phyloP scores from a whole-genome alignment of 495 filamentous ascomycete genomes.

The Xylaria intraflava region DNA sequence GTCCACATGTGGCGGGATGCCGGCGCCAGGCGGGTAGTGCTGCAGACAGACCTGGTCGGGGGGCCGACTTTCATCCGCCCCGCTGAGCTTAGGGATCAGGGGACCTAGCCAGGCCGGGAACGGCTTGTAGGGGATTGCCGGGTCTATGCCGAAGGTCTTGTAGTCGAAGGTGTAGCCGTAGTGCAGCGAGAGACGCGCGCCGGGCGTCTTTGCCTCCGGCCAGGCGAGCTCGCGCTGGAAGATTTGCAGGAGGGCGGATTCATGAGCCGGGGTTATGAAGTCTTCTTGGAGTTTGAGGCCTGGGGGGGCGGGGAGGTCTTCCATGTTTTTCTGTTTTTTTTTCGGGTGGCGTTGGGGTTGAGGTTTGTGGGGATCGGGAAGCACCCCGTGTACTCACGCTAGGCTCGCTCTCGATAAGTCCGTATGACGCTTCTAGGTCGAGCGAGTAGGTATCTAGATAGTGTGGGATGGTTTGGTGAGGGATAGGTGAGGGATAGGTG shows the following conservation, averaged over 20 bases:
- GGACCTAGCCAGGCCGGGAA: conserved; percentile 17
- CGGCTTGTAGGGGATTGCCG: conserved; percentile 14
- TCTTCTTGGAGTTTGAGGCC: conserved; percentile 13
- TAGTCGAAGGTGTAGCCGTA: conserved; percentile 23
- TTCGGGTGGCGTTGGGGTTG: no score
- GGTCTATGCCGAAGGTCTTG: conserved; percentile 20
- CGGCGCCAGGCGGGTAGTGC: conserved; percentile 17
- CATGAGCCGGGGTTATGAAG: conserved; percentile 15
- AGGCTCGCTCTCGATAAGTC: no score
- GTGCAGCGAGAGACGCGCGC: conserved; percentile 12
- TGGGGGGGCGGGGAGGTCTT: conserved; percentile 5
- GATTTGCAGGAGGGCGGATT: conserved; percentile 10
- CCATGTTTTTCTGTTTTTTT: no score
- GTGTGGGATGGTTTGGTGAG: no score
- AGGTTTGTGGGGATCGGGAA: no score
- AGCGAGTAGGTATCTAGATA: no score
- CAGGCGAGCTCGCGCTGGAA: conserved; percentile 14
- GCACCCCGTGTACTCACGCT: no score
- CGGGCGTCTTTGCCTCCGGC: conserved; percentile 3
- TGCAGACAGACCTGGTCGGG: conserved; percentile 22
- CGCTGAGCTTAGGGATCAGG: conserved; percentile 5
- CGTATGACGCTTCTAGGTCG: no score
- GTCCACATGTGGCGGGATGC: conserved; percentile 20
- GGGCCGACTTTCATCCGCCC: not conserved
- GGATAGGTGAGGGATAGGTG: no score